Evolutionary conservation across 2,329 filamentous ascomycete genomes (phyloP), one percentile per base, ranked within the genome.

Genomic region (Nemania abortiva): DNA sequence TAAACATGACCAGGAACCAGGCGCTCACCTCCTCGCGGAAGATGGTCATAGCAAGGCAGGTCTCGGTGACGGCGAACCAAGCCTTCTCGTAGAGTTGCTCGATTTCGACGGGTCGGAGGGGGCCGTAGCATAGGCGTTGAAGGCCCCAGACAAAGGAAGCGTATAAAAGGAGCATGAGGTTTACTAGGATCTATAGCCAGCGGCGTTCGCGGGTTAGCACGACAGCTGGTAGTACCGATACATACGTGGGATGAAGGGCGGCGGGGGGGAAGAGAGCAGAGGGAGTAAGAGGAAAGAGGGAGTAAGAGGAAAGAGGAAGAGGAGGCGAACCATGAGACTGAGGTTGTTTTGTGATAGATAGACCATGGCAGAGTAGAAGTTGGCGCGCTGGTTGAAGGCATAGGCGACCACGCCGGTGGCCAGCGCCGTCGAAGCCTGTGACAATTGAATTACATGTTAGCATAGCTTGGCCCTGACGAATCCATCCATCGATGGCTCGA

Each of bases 31-130:
- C 95, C 72, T 98, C 96, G 53, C 96, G 88, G 81, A 99, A 98
- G 73, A 97, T 97, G 34, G 96, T 98, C 95, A 99, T 98, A 34
- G 96, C 96, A 72, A 99, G 86, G 77, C 95, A 93, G 72, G 96
- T 99, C 83, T 99, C 96, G 55, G 95, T 97, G 49, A 98, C 93
- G 47, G 96, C 95, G 78, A 98, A 98, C 97, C 97, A 99, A 58
- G 93, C 95, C 81, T 95, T 95, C 81, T 99, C 96, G 79, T 97
- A 98, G 15, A 99, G 88, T 80, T 98, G 95, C 81, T 99, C 97
- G 76, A 96, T 92, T 84, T 99, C 96, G 84, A 97, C 93, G 29
- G 94, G 92, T 74, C 97, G 94, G 24, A 99, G 88, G 20, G 90
- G 91, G 69, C 96, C 96, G 78, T 95, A 99, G 79, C 97, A 93